Percentiles rank a stretch among this genome's conserved stretches.
These are phyloP conservation scores for Chalciporus chontae DNA, from an alignment of 768 basidiomycete genomes.

Conservation along the genomic window DNA sequence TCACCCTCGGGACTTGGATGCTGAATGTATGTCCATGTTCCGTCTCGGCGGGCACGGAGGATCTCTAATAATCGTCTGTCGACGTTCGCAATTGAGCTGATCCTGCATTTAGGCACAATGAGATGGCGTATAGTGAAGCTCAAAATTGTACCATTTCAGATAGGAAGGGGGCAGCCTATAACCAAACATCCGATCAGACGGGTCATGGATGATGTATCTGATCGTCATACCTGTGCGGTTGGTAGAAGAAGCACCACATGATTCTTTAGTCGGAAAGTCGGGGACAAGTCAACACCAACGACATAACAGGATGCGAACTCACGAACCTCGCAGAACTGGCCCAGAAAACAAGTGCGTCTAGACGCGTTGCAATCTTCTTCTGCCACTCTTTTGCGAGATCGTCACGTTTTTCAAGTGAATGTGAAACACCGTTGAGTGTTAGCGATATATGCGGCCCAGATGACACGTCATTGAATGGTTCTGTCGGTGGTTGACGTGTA, in stretches of 20 bases:
- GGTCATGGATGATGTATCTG: not conserved
- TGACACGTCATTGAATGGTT: not conserved
- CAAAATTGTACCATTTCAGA: slow-evolving; percentile 53
- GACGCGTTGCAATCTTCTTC: slow-evolving; percentile 37
- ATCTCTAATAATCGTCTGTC: slow-evolving; percentile 56
- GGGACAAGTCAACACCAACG: not conserved
- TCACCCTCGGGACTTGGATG: slow-evolving; percentile 38
- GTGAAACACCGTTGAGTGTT: not conserved
- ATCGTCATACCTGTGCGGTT: slow-evolving; percentile 56
- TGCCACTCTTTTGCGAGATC: slow-evolving; percentile 28
- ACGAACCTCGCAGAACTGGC: slow-evolving; percentile 69
- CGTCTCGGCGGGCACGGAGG: slow-evolving; percentile 50
- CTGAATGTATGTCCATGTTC: slow-evolving; percentile 57
- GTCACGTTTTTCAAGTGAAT: slow-evolving; percentile 16
- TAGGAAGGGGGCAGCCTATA: slow-evolving; percentile 40
- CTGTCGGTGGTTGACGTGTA: not conserved
- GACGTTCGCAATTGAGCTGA: slow-evolving; percentile 62
- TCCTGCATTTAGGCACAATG: slow-evolving; percentile 37
- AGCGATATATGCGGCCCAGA: not conserved
- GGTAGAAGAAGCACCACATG: slow-evolving; percentile 88
- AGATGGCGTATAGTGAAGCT: not conserved
- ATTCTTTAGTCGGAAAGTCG: slow-evolving; percentile 45
- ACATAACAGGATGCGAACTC: not conserved
- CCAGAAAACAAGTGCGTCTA: slow-evolving; percentile 77
- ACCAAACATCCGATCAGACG: slow-evolving; percentile 7